Percentiles rank a stretch among this genome's conserved stretches.
Conservation (phyloP, 1,139 yeast species). For the Saccharomycopsis crataegensis region DNA sequence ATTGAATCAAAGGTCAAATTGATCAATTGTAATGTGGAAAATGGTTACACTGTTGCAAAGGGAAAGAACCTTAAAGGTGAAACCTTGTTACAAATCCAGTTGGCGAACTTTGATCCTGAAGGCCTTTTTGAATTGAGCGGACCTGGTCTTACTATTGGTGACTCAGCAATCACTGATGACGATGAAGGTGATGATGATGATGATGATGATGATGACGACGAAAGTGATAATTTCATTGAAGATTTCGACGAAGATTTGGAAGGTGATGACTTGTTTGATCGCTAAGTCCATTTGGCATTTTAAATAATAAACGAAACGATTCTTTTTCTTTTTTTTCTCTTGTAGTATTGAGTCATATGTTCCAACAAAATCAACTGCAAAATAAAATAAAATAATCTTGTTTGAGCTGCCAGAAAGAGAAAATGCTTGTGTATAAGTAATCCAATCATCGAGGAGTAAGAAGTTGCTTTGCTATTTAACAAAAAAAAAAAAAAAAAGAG, state of each 20-base stretch:
- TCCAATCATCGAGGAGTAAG: too few species aligned
- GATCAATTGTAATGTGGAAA: constrained; percentile 79
- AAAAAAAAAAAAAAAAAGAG: too few species aligned
- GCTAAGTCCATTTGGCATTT: constrained; percentile 25
- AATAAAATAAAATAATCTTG: too few species aligned
- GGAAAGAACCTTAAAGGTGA: constrained; percentile 76
- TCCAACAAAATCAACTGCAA: too few species aligned
- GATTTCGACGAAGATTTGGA: constrained; percentile 27
- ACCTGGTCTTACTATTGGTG: not conserved
- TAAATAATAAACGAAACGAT: not conserved
- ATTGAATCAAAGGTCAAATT: constrained; percentile 56
- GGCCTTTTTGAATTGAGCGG: constrained; percentile 29
- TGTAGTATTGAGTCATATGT: too few species aligned
- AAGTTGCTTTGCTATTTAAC: too few species aligned
- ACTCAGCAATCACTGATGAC: constrained; percentile 21
- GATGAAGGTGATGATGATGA: constrained; percentile 32
- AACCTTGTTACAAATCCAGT: constrained; percentile 56
- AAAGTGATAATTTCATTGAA: constrained; percentile 28
- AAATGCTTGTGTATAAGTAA: too few species aligned
- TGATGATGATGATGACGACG: constrained; percentile 41
- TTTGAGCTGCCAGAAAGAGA: too few species aligned
- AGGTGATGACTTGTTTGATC: constrained; percentile 40
- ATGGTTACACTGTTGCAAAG: constrained; percentile 56
- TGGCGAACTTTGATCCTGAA: constrained; percentile 19
- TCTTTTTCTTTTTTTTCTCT: too few species aligned